Base-by-base conservation (phyloP, 2,329 filamentous ascomycete genomes). In the Purpureocillium lavendulum region DNA sequence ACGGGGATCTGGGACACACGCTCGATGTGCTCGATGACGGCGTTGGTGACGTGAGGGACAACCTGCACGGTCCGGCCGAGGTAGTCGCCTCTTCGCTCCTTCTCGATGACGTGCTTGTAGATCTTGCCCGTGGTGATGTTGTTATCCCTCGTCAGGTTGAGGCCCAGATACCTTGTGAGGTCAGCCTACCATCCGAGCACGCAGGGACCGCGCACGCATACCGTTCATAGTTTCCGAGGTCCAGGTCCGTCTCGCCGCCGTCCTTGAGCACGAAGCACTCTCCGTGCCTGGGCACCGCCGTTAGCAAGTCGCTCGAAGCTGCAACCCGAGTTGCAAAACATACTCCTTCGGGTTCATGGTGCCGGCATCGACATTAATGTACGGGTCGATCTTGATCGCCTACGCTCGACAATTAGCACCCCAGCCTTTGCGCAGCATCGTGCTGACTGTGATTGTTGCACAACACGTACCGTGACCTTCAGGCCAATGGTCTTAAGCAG, bases 91-190 rank as follows among this genome's bases (percentile, higher is more conserved):
- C 64, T 62, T 18, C 75, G 66, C 56, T 78, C 75, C 44, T 77
- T 79, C 55, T 88, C 78, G 29, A 95, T 88, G 39, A 96, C 89
- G 53, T 84, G 79, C 56, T 87, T 75, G 66, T 96, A 97, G 51
- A 97, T 87, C 70, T 97, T 96, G 57, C 92, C 92, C 6, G 90
- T 95, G 4, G 92, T 98, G 64, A 98, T 94, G 64, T 97, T 97
- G 70, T 90, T 87, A 52, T 95, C 88, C 45, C 82, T 73, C 8
- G 80, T 87, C 45, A 97, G 73, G 40, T 82, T 85, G 48, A 90
- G 82, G 55, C 82, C 82, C 40, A 95, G 80, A 58, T 94, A 94
- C 62, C 58, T 35, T 26, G 16, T 18, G 16, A 33, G 14, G 21
- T 30, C 29, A 14, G 29, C 29, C 29, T 6, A 21, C 40, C 15